These are phyloP conservation scores for Cymbidium sinense DNA, from an alignment of 106 monocot species.

Conservation along the genomic window DNA sequence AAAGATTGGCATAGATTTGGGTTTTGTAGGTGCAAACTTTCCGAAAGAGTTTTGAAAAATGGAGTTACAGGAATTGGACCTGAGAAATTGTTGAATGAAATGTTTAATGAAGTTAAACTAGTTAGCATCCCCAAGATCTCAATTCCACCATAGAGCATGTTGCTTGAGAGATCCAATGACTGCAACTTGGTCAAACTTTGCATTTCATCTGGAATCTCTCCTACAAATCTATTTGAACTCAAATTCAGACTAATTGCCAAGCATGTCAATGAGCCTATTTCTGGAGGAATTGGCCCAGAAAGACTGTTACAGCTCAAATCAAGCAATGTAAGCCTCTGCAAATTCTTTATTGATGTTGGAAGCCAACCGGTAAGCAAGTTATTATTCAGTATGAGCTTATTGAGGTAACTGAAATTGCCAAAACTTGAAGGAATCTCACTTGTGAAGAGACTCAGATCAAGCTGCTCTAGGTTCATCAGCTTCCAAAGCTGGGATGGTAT, in stretches of 20 bases:
- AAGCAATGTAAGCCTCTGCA: conserved; percentile 64
- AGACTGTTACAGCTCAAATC: conserved; percentile 51
- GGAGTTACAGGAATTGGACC: conserved; percentile 65
- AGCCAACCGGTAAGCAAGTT: conserved; percentile 41
- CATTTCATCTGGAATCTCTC: conserved; percentile 52
- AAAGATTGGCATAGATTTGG: conserved; percentile 48
- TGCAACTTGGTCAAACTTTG: conserved; percentile 46
- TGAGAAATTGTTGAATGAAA: conserved; percentile 70
- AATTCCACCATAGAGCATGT: conserved; percentile 43
- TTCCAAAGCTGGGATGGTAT: conserved; percentile 58
- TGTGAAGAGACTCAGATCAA: conserved; percentile 68
- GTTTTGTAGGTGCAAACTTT: conserved; percentile 38
- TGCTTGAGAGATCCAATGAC: conserved; percentile 54
- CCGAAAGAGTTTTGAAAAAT: conserved; percentile 49
- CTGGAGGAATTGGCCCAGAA: conserved; percentile 45
- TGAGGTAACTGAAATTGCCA: conserved; percentile 64
- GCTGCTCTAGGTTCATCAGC: conserved; percentile 79
- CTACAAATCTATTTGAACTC: conserved; percentile 42
- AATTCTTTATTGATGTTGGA: conserved; percentile 45
- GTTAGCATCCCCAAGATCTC: conserved; percentile 40
- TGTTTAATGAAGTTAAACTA: conserved; percentile 56
- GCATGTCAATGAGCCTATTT: conserved; percentile 54
- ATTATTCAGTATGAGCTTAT: conserved; percentile 58
- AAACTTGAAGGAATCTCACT: conserved; percentile 66
- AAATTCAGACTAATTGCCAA: conserved; percentile 50